Base-by-base conservation (phyloP, 768 basidiomycete genomes). In the Hortiboletus flavorubellus region DNA sequence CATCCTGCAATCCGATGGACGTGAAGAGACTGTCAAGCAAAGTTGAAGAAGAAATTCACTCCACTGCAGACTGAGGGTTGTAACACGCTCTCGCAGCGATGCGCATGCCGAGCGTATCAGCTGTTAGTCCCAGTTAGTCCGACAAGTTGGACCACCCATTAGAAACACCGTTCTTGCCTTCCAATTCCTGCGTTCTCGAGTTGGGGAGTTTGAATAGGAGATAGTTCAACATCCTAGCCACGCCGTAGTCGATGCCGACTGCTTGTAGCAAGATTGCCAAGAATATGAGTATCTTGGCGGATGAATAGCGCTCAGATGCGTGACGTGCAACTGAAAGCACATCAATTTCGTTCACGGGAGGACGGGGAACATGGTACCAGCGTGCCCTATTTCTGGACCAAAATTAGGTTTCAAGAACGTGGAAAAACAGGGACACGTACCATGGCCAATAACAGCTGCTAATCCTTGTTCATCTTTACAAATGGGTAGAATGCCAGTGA, bases 1-100 rank as follows among this genome's bases (percentile, higher is more conserved):
- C 77, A 94, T 80, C 59, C 89, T 91, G 45, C 33, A 46, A 52
- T 18, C 39, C n/a, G n/a, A n/a, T n/a, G 14, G 34, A 49, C 43
- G n/a, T 51, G 34, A 46, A 31, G 51, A 54, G 8, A 46, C 40
- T 5, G 8, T 45, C 30, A 48, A 34, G 14, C 21, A 4, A 46
- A 21, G 16, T 9, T 3, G 6, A 34, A 21, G 11, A 38, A 26
- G 15, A 41, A 49, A 53, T 29, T 61, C 63, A 93, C 92, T 79
- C 77, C 12, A 89, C 83, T 4, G 91, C 81, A 21, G 86, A 89
- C 16, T 69, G 73, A 0, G 95, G 94, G 64, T 98, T 81, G 67
- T 84, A 98, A 72, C 95, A 98, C 0, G 93, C 95, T 60, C 78
- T 80, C 47, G 91, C 79, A 74, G 88, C 87, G 29, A 98, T 76